Evolutionary conservation across 2,329 filamentous ascomycete species (phyloP).

Genomic region (Xylariaceae sp.): DNA sequence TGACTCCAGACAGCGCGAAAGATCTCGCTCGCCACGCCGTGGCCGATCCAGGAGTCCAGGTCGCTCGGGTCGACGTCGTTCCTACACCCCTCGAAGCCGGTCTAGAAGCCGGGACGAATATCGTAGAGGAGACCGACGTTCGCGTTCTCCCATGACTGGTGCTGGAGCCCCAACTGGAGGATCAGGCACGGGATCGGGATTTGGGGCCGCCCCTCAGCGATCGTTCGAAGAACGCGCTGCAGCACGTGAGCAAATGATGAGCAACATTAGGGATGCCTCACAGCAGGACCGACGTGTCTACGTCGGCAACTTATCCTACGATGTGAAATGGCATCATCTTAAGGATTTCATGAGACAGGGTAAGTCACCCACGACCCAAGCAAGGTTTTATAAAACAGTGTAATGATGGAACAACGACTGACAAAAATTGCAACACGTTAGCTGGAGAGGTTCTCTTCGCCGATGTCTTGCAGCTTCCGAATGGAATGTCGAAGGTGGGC

Average conservation of each 20-base stretch:
- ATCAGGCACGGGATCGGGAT: constrained; percentile 60
- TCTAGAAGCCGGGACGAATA: constrained; percentile 76
- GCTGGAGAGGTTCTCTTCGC: constrained; percentile 99
- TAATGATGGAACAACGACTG: constrained; percentile 34
- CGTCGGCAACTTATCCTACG: constrained; percentile 97
- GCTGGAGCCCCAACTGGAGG: constrained; percentile 66
- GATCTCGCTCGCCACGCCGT: constrained; percentile 72
- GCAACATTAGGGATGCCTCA: constrained; percentile 84
- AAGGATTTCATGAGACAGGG: constrained; percentile 99
- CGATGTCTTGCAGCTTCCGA: constrained; percentile 98
- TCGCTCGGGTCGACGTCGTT: constrained; percentile 64
- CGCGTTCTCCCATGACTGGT: constrained; percentile 82
- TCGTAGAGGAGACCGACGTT: constrained; percentile 69
- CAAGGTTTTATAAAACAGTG: constrained; percentile 20
- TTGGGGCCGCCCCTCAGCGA: constrained; percentile 65
- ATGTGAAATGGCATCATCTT: constrained; percentile 99
- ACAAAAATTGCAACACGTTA: constrained; percentile 44
- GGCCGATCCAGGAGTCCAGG: constrained; percentile 80
- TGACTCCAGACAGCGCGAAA: constrained; percentile 65
- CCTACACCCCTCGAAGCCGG: constrained; percentile 74
- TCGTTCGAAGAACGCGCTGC: constrained; percentile 77
- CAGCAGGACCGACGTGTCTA: constrained; percentile 99
- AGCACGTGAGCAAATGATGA: constrained; percentile 94
- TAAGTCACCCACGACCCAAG: constrained; percentile 48
- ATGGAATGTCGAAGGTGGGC: constrained; percentile 99